A percentile compares a stretch with the other conserved stretches of the same genome.
Evolutionary conservation across 305 asterid genomes (phyloP).

Genomic region (Caryopteris hybrid): DNA sequence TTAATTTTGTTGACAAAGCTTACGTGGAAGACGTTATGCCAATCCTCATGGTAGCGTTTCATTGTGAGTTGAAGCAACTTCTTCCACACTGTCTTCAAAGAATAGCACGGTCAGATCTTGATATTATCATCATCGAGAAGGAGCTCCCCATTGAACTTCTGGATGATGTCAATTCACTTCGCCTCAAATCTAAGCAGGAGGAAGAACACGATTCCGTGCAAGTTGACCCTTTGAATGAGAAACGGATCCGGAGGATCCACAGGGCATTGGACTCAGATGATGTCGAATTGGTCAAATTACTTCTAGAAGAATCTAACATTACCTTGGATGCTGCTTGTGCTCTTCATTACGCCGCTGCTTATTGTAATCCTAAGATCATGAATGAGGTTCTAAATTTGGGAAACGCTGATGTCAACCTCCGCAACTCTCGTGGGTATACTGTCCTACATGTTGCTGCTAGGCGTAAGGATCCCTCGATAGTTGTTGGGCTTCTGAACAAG

Average conservation of each 20-base stretch:
- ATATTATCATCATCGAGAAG: constrained; percentile 44
- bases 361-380: constrained; percentile 64
- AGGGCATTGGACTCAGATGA: constrained; percentile 76
- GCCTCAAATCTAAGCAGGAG: constrained; percentile 30
- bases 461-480: constrained; percentile 62
- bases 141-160: constrained; percentile 53
- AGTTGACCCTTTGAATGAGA: constrained; percentile 40
- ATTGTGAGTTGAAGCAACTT: constrained; percentile 40
- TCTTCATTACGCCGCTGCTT: constrained; percentile 81
- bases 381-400: constrained; percentile 53
- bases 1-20: constrained; percentile 55
- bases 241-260: constrained; percentile 56
- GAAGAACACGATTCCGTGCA: constrained; percentile 28
- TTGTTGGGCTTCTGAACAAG: constrained; percentile 44
- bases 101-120: constrained; percentile 53
- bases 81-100: constrained; percentile 38
- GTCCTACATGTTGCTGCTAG: constrained; percentile 79
- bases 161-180: constrained; percentile 33
- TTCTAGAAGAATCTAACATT: constrained; percentile 62
- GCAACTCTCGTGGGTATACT: constrained; percentile 57
- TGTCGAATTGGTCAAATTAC: constrained; percentile 53
- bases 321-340: constrained; percentile 60
- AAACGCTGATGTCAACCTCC: constrained; percentile 54
- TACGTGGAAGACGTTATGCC: constrained; percentile 60
- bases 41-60: constrained; percentile 54